These are phyloP conservation scores for Boletus pseudopeckii DNA, from an alignment of 768 basidiomycete species.

Conservation along the genomic window DNA sequence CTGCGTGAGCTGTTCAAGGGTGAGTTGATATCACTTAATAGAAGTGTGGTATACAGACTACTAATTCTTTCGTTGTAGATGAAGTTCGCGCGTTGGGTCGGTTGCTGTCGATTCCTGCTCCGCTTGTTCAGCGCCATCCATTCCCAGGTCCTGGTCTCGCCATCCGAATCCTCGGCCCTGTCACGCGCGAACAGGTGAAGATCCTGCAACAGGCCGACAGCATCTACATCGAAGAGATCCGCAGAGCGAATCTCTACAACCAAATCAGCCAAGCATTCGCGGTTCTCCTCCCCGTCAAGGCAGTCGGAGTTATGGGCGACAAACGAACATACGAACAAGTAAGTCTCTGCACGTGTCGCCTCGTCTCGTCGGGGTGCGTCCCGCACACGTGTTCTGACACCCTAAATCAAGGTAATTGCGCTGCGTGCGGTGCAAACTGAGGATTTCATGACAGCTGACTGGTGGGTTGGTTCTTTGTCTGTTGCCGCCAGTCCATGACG, in stretches of 20 bases:
- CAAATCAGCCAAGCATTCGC: slow-evolving; percentile 96
- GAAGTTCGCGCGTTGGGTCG: slow-evolving; percentile 93
- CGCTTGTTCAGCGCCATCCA: slow-evolving; percentile 93
- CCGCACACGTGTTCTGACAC: slow-evolving; percentile 1
- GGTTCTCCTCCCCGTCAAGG: slow-evolving; percentile 91
- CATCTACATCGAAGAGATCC: slow-evolving; percentile 98
- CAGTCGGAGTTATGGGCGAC: slow-evolving; percentile 98
- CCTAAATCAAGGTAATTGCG: slow-evolving; percentile 68
- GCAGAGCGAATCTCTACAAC: slow-evolving; percentile 87
- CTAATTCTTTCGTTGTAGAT: slow-evolving; percentile 46
- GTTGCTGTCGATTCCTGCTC: slow-evolving; percentile 85
- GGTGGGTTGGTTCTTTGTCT: slow-evolving; percentile 46
- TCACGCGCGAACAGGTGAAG: slow-evolving; percentile 88
- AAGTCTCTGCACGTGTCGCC: slow-evolving; percentile 7
- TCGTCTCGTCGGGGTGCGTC: not conserved
- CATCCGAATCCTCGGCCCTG: slow-evolving; percentile 95
- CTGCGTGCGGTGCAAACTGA: slow-evolving; percentile 95
- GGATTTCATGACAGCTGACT: slow-evolving; percentile 99
- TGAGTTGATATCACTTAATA: slow-evolving; percentile 29
- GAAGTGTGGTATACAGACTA: not conserved
- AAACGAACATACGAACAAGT: slow-evolving; percentile 94
- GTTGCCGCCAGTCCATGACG: not conserved
- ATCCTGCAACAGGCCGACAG: slow-evolving; percentile 88
- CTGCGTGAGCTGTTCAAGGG: slow-evolving; percentile 98
- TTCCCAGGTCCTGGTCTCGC: slow-evolving; percentile 99